Base-by-base conservation (phyloP, 2,329 filamentous ascomycete species). In the Ophiostoma pallidulum region DNA sequence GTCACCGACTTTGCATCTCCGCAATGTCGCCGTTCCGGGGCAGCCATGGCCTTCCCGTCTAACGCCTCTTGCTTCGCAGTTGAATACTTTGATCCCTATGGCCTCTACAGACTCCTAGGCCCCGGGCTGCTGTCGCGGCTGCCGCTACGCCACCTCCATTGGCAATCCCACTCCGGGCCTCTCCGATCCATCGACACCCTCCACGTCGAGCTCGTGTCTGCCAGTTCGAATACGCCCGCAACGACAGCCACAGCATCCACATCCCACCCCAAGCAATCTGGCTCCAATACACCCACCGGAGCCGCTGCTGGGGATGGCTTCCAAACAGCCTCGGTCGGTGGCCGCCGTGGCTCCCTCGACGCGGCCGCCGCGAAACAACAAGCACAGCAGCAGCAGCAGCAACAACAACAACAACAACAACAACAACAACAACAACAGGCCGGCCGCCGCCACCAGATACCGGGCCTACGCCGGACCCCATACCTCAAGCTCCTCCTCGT, bases 381-480 rank as follows among this genome's bases (percentile, higher is more conserved):
- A 28, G 14, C 5, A 29, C 38, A 31, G 18, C 33, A 9, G 24
- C 47, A n/a, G n/a, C 55, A 0, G 54, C 68, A n/a, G n/a, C n/a
- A n/a, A n/a, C n/a, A n/a, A n/a, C n/a, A n/a, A n/a, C n/a, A n/a
- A n/a, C n/a, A n/a, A n/a, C n/a, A n/a, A n/a, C n/a, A n/a, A n/a
- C n/a, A n/a, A n/a, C n/a, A n/a, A n/a, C n/a, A n/a, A n/a, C n/a
- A n/a, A n/a, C n/a, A n/a, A n/a, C n/a, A n/a, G n/a, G n/a, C n/a
- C n/a, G n/a, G n/a, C n/a, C 78, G 91, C 41, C 77, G 92, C 42
- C 92, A 98, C 62, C 92, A 98, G 62, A 97, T 98, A 46, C 92
- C 92, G 1, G 94, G 92, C 4, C 69, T 98, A 48, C 83, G 91
- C 33, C 86, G 87, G 53, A 97, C 91, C 1, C 89, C 94, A 1